phyloP scores from a whole-genome alignment of 805 yeast species.

The Komagataella ulmi region DNA sequence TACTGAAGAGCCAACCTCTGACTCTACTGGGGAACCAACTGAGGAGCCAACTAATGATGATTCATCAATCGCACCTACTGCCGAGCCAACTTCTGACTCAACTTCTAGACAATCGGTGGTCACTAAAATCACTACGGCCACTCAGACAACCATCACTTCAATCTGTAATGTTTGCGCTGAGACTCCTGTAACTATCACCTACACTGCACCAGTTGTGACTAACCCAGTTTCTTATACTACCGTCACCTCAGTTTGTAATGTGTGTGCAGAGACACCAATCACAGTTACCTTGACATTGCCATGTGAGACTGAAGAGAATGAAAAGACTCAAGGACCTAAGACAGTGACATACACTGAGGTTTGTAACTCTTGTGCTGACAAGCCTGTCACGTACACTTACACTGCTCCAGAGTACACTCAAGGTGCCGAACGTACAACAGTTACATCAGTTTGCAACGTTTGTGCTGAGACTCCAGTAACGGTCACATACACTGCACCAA shows the following conservation, averaged over 20 bases:
- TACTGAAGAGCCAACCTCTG: neutral
- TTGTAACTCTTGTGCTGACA: neutral
- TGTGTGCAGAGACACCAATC: neutral
- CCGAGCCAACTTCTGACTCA: neutral
- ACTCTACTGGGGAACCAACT: neutral
- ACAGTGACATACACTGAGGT: neutral
- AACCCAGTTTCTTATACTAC: neutral
- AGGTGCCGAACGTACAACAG: neutral
- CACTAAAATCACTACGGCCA: neutral
- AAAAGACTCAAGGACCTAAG: neutral
- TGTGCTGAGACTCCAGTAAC: neutral
- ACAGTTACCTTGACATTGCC: neutral
- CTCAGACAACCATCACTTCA: neutral
- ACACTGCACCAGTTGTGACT: neutral
- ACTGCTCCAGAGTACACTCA: neutral
- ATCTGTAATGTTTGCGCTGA: neutral
- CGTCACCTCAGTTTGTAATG: neutral
- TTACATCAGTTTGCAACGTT: neutral
- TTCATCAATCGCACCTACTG: neutral
- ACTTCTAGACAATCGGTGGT: neutral
- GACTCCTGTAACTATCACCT: neutral
- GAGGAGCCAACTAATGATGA: neutral
- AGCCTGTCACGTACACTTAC: neutral
- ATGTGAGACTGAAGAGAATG: neutral
- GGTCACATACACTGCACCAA: neutral